Base-by-base conservation (phyloP, 2,329 filamentous ascomycete species). In the Penicillium sp. region DNA sequence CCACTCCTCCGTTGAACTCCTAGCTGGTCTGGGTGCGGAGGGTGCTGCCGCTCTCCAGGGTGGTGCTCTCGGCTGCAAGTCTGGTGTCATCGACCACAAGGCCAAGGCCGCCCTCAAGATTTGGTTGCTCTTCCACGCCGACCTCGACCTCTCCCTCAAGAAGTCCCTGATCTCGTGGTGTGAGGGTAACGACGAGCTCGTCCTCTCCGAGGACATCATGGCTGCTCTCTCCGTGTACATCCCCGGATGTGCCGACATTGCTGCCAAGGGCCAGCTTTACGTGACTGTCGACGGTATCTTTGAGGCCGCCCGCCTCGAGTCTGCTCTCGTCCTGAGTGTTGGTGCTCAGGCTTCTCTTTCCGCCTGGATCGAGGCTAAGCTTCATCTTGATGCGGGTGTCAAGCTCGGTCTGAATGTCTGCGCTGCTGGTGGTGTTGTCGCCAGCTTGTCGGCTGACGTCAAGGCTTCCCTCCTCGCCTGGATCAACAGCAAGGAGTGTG, bases 251-350 rank as follows among this genome's bases (percentile, higher is more conserved):
- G 67, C 71, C 37, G 63, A 68, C 24, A 64, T 73, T 45, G 72
- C 72, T 48, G 71, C 72, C 48, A 65, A 73, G 64, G 71, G 67
- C 39, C 65, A 68, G n/a, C 65, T 74, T 49, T 68, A 64, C 50
- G 71, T 74, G 40, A 72, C 66, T 42, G 34, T 74, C 20, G 71
- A 74, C 16, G 72, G 72, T 69, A 72, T 75, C 56, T 68, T 72
- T 51, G 51, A 59, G 22, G 52, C 67, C 18, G 49, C 66, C 47
- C 63, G 67, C 18, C 61, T 71, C 11, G 64, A 61, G 26, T 60
- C 62, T n/a, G 63, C 64, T 42, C 67, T 73, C 20, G 65, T 73
- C 49, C 66, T 75, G 34, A 69, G 63, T 54, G 59, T 61, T 32
- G 64, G 64, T 29, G 63, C 66, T 32, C 71, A 72, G 58, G 34